Evolutionary conservation across 345 rosid genomes (phyloP).

Genomic region (Gossypium sturtianum): DNA sequence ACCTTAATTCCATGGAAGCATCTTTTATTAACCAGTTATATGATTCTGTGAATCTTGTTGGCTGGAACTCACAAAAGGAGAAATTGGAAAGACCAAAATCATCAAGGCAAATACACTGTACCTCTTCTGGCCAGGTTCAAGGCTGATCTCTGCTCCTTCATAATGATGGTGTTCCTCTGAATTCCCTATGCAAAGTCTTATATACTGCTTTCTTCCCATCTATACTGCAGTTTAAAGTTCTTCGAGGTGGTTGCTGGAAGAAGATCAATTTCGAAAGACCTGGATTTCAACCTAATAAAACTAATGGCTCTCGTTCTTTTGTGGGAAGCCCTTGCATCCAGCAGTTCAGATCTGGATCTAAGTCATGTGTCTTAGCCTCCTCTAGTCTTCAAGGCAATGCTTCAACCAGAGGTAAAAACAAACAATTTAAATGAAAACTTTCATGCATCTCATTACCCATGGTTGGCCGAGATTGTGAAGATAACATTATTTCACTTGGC

Average conservation of each 20-base stretch:
- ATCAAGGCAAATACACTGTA: conserved; percentile 21
- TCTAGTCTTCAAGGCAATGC: conserved; percentile 15
- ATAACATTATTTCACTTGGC: conserved; percentile 22
- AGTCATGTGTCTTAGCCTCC: conserved; percentile 9
- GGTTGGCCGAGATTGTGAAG: conserved; percentile 2
- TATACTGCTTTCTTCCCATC: conserved; percentile 4
- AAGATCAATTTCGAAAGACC: conserved; percentile 50
- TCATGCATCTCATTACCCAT: conserved; percentile 17
- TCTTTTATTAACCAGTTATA: conserved; percentile 75
- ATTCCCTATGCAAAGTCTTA: neutral
- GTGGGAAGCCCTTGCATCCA: conserved; percentile 64
- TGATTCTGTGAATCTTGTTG: conserved; percentile 38
- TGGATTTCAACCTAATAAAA: conserved; percentile 24
- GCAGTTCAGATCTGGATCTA: conserved; percentile 41
- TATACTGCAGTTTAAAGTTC: conserved; percentile 59
- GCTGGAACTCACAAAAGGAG: conserved; percentile 28
- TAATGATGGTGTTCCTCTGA: neutral
- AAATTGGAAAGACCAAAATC: conserved; percentile 20
- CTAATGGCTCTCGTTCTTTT: conserved; percentile 22
- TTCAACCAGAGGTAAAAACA: conserved; percentile 18
- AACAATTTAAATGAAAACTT: conserved; percentile 21
- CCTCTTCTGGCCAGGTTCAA: conserved; percentile 61
- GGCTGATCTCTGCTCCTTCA: conserved; percentile 1
- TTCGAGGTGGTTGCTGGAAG: conserved; percentile 63
- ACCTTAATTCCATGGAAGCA: conserved; percentile 87